Base-by-base conservation (phyloP, 768 basidiomycete genomes). In the Mycena albidolilacea region DNA sequence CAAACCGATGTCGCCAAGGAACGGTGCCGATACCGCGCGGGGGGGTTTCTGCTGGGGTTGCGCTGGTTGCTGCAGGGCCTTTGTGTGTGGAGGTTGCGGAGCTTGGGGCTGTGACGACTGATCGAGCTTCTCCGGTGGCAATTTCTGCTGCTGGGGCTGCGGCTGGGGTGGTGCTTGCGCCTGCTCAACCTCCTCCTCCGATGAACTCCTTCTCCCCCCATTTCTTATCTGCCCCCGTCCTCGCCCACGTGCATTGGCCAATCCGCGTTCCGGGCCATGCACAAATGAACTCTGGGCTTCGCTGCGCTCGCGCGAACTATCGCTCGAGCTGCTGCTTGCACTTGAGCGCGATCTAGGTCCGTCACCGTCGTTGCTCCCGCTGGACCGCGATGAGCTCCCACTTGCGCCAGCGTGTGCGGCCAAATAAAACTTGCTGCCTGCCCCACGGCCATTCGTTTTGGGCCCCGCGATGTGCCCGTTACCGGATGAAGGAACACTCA, bases 351-450 rank as follows among this genome's bases (percentile, higher is more conserved):
- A 68, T 4, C 46, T 48, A 43, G 23, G 35, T 5, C 46, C 67
- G 14, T 61, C 39, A 10, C 50, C 58, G 14, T 68, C 50, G 43
- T 59, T 68, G 21, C 58, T 66, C 6, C 21, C 57, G 21, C 58
- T 66, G 23, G 71, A 54, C 17, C 35, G 65, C 46, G 67, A 68
- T 5, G 69, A 71, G 64, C 70, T 72, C 4, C 30, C 39, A 37
- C 62, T 52, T 11, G 65, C 17, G 17, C 48, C 39, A 19, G 65
- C 38, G 15, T 67, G 60, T 17, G 52, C 52, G 12, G 52, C 52
- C 52, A 75, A 12, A 62, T 55, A 75, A n/a, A 71, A 75, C 43
- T 60, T 69, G 21, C 68, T 65, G 7, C 59, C 48, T 9, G 38
- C 58, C 21, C 55, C 65, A 21, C 54, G 52, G 5, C 46, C 10